Conservation (phyloP, 306 rosid species). For the Vicia sativa region DNA sequence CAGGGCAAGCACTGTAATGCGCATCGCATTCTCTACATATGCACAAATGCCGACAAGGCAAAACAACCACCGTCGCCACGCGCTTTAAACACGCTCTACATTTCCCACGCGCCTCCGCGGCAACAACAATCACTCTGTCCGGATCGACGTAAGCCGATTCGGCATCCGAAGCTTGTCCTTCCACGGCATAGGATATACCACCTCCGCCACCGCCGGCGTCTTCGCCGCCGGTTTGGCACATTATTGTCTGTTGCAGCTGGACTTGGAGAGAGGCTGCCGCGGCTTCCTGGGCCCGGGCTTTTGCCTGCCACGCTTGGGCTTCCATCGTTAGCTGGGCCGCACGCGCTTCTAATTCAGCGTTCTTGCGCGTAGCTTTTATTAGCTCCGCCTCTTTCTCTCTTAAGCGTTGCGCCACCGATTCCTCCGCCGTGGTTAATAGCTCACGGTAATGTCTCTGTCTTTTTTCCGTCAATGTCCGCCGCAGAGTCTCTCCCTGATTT, state of each 20-base stretch:
- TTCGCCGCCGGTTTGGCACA: slow-evolving; percentile 38
- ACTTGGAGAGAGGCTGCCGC: slow-evolving; percentile 69
- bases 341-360: slow-evolving; percentile 81
- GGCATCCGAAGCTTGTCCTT: slow-evolving; percentile 78
- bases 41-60: slow-evolving; percentile 93
- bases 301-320: slow-evolving; percentile 86
- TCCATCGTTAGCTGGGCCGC: slow-evolving; percentile 77
- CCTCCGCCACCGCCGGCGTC: slow-evolving; percentile 36
- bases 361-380: slow-evolving; percentile 69
- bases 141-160: slow-evolving; percentile 82
- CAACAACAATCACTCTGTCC: slow-evolving; percentile 44
- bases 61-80: slow-evolving; percentile 71
- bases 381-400: slow-evolving; percentile 73
- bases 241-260: slow-evolving; percentile 72
- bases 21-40: slow-evolving; percentile 76
- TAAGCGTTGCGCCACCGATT: slow-evolving; percentile 50
- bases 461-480: slow-evolving; percentile 74
- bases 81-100: slow-evolving; percentile 75
- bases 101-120: slow-evolving; percentile 47
- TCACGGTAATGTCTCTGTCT: slow-evolving; percentile 66
- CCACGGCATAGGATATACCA: slow-evolving; percentile 45
- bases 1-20: slow-evolving; percentile 70
- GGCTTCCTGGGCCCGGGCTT: slow-evolving; percentile 75
- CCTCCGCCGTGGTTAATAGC: slow-evolving; percentile 71
- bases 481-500: slow-evolving; percentile 69